Conservation (phyloP, 179 eudicot genomes). For the Vitellaria paradoxa region DNA sequence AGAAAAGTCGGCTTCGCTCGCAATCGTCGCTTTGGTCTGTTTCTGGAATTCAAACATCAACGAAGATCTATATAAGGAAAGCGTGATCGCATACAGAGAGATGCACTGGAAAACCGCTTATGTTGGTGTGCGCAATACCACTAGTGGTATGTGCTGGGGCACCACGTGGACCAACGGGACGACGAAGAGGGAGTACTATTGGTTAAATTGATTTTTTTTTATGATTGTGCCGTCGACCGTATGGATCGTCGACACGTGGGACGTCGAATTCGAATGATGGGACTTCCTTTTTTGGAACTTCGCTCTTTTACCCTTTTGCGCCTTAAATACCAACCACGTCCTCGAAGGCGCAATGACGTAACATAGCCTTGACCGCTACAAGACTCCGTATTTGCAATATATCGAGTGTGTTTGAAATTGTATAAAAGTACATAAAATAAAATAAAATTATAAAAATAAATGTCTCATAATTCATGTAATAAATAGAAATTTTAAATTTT, state of each 20-base stretch:
- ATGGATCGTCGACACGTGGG: constrained; percentile 21
- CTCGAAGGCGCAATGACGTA: too few species aligned
- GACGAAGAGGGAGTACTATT: too few species aligned
- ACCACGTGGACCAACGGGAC: background rate
- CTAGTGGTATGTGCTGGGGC: background rate
- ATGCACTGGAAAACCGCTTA: background rate
- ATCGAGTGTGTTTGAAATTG: too few species aligned
- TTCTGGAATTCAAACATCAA: background rate
- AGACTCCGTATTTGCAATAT: too few species aligned
- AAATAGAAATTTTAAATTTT: too few species aligned
- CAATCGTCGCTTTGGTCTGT: constrained; percentile 9
- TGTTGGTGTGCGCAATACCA: background rate
- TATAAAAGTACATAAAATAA: too few species aligned
- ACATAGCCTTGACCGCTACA: too few species aligned
- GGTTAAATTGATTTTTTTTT: background rate
- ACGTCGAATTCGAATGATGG: too few species aligned
- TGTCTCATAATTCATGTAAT: too few species aligned
- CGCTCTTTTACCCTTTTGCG: background rate
- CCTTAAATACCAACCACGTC: too few species aligned
- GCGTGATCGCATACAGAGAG: background rate
- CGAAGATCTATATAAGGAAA: constrained; percentile 14
- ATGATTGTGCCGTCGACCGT: background rate
- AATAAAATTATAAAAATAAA: too few species aligned
- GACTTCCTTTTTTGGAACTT: background rate
- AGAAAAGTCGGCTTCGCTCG: background rate